Base-by-base conservation (phyloP, 257 asterid species). In the Capsicum baccatum region DNA sequence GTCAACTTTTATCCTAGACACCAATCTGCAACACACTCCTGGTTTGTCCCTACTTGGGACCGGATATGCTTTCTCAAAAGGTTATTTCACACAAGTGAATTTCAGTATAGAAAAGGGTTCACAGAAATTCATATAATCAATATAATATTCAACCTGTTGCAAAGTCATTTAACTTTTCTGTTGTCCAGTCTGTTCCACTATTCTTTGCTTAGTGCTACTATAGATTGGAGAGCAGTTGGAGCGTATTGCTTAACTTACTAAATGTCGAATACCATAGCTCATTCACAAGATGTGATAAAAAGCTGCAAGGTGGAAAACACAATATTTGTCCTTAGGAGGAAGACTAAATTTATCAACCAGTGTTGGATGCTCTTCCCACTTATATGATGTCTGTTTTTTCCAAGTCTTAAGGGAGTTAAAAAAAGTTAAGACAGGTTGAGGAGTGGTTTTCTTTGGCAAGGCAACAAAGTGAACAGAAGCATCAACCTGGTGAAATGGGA, bases 231-330 rank as follows among this genome's bases (percentile, higher is more conserved):
- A 68, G 37, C 52, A 66, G 10, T 37, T 37, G 76, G 76, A 67
- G 76, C 50, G 50, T 44, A 67, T 67, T 67, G 50, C 14, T 37
- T 67, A 37, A 9, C 50, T 35, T 67, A 37, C 50, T 35, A 26
- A 67, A 67, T 67, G 76, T 67, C 76, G 7, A 12, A 67, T 37
- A 67, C 76, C 76, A 37, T 67, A 67, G 76, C 14, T 67, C 76
- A 67, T 67, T 33, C 50, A 35, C 76, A 14, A 14, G 47, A 42
- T 42, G 47, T 42, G 47, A 42, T 42, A 42, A 42, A 5, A 42
- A 42, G 47, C 47, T 3, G 47, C 47, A 42, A 44, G 48, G 48
- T 44, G 48, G 48, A 44, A 44, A 44, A 3, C 48, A 0, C 48
- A 44, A 44, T 44, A 44, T 44, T 44, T 44, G 8, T 44, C 48